Evolutionary conservation across 768 basidiomycete species (phyloP).

Genomic region (Leccinum truebloodii): DNA sequence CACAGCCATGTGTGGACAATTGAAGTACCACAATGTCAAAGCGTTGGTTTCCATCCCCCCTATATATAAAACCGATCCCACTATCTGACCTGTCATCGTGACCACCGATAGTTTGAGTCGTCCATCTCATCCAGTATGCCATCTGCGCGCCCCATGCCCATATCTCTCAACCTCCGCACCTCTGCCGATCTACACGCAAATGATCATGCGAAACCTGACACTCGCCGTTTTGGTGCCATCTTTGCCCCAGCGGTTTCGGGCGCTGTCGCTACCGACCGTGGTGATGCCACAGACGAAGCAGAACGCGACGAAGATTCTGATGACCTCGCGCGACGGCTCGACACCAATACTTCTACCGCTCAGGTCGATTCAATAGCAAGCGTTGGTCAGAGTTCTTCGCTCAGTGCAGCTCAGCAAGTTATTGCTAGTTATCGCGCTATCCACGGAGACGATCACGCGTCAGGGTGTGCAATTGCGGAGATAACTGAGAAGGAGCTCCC

Average conservation of each 20-base stretch:
- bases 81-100: neutral
- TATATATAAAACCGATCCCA: slow-evolving; percentile 20
- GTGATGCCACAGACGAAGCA: slow-evolving; percentile 17
- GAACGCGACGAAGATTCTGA: slow-evolving; percentile 13
- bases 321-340: slow-evolving; percentile 9
- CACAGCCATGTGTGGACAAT: slow-evolving; percentile 23
- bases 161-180: slow-evolving; percentile 12
- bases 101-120: slow-evolving; percentile 5
- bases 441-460: slow-evolving; percentile 2
- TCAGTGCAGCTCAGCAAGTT: slow-evolving; percentile 27
- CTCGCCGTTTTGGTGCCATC: slow-evolving; percentile 30
- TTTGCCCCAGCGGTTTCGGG: slow-evolving; percentile 17
- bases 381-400: slow-evolving; percentile 4
- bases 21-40: slow-evolving; percentile 26
- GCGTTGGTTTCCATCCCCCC: slow-evolving; percentile 14
- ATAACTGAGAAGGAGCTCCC: slow-evolving; percentile 20
- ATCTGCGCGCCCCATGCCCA: slow-evolving; percentile 1
- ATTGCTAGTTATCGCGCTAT: slow-evolving; percentile 21
- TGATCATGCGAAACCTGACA: slow-evolving; percentile 15
- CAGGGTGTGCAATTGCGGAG: slow-evolving; percentile 1
- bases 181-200: slow-evolving; percentile 1
- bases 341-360: neutral
- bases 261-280: slow-evolving; percentile 4
- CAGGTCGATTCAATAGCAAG: slow-evolving; percentile 4
- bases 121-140: slow-evolving; percentile 10